Evolutionary conservation across 1,284 basidiomycete genomes (phyloP).

Genomic region (Fistulinella staudtii): DNA sequence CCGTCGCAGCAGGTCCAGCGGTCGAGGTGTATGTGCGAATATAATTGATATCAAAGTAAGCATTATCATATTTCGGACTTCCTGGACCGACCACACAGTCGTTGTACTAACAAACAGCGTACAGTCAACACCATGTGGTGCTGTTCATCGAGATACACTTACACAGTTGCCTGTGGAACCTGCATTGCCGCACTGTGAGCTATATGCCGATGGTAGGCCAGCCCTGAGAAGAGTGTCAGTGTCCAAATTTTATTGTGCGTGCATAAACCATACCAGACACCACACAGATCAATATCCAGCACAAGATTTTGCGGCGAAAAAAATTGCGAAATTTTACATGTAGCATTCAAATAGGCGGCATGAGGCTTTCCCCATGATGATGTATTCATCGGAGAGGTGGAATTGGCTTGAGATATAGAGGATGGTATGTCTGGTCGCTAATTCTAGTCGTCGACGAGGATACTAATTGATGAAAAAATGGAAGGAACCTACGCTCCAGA

Average conservation of each 20-base stretch:
- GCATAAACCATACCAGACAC: conserved; percentile 40
- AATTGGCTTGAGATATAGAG: conserved; percentile 36
- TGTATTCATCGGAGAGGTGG: conserved; percentile 46
- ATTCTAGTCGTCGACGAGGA: conserved; percentile 10
- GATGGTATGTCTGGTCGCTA: conserved; percentile 44
- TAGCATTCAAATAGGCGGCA: conserved; percentile 44
- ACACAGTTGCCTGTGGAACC: conserved; percentile 42
- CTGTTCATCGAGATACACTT: conserved; percentile 16
- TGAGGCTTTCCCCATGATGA: conserved; percentile 51
- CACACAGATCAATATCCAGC: conserved; percentile 57
- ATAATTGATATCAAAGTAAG: conserved; percentile 36
- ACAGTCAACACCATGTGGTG: conserved; percentile 2
- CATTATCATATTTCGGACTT: conserved; percentile 46
- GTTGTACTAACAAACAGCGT: conserved; percentile 32
- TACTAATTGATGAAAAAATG: not conserved
- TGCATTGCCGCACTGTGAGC: conserved; percentile 33
- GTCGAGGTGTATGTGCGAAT: conserved; percentile 29
- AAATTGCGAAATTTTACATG: conserved; percentile 45
- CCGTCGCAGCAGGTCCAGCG: not conserved
- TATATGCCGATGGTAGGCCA: conserved; percentile 37
- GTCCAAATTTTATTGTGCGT: not conserved
- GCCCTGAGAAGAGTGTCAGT: conserved; percentile 36
- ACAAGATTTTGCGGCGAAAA: conserved; percentile 54
- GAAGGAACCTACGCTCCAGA: conserved; percentile 58
- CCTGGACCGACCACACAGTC: conserved; percentile 41